These are phyloP conservation scores for Conidiobolus incongruus DNA, from an alignment of 371 early-diverging fungal genomes.

Conservation along the genomic window DNA sequence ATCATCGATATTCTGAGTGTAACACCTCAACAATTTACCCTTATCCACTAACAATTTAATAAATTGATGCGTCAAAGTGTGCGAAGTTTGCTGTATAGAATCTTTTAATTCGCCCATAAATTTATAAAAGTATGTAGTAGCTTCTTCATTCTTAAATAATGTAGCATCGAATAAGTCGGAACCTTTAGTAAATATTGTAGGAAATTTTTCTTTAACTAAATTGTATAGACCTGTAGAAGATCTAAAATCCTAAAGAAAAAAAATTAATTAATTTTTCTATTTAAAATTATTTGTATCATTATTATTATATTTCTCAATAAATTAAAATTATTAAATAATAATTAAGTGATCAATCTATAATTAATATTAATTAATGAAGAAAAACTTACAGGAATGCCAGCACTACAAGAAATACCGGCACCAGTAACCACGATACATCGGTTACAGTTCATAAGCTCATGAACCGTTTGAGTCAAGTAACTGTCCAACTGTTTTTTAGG, in stretches of 20 bases:
- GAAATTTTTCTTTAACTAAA: constrained; percentile 59
- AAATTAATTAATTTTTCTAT: not conserved
- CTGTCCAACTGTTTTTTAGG: no score
- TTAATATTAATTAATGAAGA: not conserved
- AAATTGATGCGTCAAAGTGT: constrained; percentile 77
- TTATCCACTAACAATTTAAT: constrained; percentile 43
- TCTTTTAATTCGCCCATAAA: constrained; percentile 87
- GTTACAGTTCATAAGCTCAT: no score
- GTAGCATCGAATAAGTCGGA: constrained; percentile 90
- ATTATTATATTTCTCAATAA: not conserved
- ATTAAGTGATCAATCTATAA: not conserved
- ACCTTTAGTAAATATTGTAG: constrained; percentile 54
- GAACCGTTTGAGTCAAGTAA: no score
- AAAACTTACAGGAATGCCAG: constrained; percentile 65
- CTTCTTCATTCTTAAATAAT: constrained; percentile 47
- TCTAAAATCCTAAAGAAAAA: constrained; percentile 43
- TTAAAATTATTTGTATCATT: constrained; percentile 2
- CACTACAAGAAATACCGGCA: constrained; percentile 78
- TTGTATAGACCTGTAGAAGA: constrained; percentile 55
- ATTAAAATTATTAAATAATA: not conserved
- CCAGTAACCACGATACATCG: constrained; percentile 68
- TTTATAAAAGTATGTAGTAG: constrained; percentile 66
- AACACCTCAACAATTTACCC: constrained; percentile 63
- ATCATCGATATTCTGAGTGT: constrained; percentile 96
- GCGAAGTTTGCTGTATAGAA: constrained; percentile 37